Conservation (phyloP, 192 early-diverging fungal genomes). For the Coemansia sp. region DNA sequence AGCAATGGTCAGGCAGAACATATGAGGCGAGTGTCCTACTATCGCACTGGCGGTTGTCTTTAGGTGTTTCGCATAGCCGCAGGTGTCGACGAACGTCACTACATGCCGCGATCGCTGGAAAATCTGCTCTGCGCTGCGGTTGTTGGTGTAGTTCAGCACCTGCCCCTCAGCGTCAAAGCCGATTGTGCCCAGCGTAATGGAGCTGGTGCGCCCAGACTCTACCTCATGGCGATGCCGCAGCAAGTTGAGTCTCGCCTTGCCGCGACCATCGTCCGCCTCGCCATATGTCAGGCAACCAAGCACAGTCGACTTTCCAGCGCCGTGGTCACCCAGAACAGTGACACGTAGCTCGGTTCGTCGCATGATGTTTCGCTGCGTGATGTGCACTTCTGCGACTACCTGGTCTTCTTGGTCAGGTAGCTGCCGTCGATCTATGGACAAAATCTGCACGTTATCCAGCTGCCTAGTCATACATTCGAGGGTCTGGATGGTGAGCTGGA, state of each 20-base stretch:
- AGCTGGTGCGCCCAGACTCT: constrained; percentile 87
- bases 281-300: constrained; percentile 78
- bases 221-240: constrained; percentile 91
- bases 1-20: constrained; percentile 79
- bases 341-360: constrained; percentile 78
- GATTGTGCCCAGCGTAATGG: constrained; percentile 81
- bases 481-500: constrained; percentile 25
- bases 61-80: constrained; percentile 84
- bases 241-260: constrained; percentile 77
- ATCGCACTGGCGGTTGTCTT: constrained; percentile 91
- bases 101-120: constrained; percentile 70
- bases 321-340: constrained; percentile 76
- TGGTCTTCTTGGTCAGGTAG: constrained; percentile 23
- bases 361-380: constrained; percentile 61
- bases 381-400: constrained; percentile 71
- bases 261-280: constrained; percentile 81
- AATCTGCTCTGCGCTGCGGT: constrained; percentile 78
- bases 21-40: constrained; percentile 82
- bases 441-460: constrained; percentile 35
- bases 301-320: constrained; percentile 83
- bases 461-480: constrained; percentile 32
- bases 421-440: constrained; percentile 29
- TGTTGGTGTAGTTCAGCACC: constrained; percentile 73
- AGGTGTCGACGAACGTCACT: constrained; percentile 83
- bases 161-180: constrained; percentile 72